Evolutionary conservation across 1,284 basidiomycete species (phyloP).

Genomic region (Cutaneotrichosporon arboriforme): DNA sequence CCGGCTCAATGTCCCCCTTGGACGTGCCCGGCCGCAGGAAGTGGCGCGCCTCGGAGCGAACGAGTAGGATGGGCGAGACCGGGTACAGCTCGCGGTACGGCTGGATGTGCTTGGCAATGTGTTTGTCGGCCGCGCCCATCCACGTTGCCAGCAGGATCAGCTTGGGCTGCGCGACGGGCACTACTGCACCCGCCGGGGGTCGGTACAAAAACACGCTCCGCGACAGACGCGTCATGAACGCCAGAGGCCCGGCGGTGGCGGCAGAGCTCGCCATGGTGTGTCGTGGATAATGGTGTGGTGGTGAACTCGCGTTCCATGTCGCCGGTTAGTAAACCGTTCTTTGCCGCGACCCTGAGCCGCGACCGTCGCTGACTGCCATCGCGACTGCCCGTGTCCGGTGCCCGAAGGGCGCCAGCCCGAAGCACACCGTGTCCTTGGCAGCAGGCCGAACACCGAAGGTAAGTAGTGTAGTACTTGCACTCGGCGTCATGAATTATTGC

Average conservation of each 20-base stretch:
- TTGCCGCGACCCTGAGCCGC: no score
- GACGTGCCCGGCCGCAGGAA: constrained; percentile 6
- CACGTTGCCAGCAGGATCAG: constrained; percentile 17
- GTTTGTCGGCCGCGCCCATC: constrained; percentile 13
- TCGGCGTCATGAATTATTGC: no score
- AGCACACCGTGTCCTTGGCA: no score
- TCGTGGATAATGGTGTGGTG: no score
- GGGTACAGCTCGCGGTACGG: constrained; percentile 13
- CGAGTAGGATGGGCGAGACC: constrained; percentile 10
- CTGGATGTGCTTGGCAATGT: constrained; percentile 16
- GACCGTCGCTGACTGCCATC: no score
- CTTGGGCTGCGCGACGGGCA: background rate
- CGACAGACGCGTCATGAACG: constrained; percentile 2
- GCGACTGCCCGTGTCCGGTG: no score
- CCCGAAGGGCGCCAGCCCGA: no score
- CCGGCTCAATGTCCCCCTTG: background rate
- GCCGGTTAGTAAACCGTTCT: no score
- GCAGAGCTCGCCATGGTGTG: no score
- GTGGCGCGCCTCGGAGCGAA: constrained; percentile 9
- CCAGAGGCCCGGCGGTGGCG: background rate
- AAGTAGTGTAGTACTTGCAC: no score
- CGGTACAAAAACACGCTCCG: constrained; percentile 2
- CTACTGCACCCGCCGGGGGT: background rate
- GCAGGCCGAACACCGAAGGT: no score
- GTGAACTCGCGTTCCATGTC: no score